Percentiles rank a stretch among this genome's conserved stretches.
Conservation (phyloP, 148 eudicot species). For the Suaeda aralocaspica region DNA sequence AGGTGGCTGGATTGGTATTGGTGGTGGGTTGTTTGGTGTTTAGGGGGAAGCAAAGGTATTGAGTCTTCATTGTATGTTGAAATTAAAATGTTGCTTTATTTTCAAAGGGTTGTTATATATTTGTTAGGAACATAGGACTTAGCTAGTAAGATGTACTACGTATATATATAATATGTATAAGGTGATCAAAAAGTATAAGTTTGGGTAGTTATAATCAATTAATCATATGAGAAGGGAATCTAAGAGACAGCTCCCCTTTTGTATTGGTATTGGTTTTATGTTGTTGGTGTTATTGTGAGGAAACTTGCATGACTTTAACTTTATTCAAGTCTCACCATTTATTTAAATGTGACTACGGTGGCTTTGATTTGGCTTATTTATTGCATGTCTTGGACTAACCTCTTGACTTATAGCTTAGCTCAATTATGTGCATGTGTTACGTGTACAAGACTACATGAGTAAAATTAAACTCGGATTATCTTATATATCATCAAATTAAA, state of each 20-base stretch:
- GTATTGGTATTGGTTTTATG: background rate
- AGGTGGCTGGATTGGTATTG: conserved; percentile 10
- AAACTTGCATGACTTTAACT: too few species aligned
- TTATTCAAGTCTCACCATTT: too few species aligned
- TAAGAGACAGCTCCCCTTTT: conserved; percentile 24
- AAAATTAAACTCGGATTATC: too few species aligned
- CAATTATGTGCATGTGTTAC: too few species aligned
- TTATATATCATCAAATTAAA: too few species aligned
- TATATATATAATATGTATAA: background rate
- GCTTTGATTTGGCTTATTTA: too few species aligned
- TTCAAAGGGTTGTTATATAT: too few species aligned
- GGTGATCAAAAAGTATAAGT: background rate
- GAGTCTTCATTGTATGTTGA: conserved; percentile 34
- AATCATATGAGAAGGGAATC: conserved; percentile 17
- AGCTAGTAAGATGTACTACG: too few species aligned
- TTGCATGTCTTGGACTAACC: too few species aligned
- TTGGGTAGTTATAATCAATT: background rate
- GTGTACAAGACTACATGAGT: too few species aligned
- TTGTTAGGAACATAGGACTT: background rate
- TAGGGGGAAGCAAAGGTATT: conserved; percentile 51
- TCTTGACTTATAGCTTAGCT: too few species aligned
- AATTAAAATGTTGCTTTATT: background rate
- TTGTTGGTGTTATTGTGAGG: background rate
- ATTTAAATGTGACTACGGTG: too few species aligned
- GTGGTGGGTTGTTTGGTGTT: conserved; percentile 13